phyloP scores from a whole-genome alignment of 2,329 filamentous ascomycete species.

The Emergomyces pasteurianus region DNA sequence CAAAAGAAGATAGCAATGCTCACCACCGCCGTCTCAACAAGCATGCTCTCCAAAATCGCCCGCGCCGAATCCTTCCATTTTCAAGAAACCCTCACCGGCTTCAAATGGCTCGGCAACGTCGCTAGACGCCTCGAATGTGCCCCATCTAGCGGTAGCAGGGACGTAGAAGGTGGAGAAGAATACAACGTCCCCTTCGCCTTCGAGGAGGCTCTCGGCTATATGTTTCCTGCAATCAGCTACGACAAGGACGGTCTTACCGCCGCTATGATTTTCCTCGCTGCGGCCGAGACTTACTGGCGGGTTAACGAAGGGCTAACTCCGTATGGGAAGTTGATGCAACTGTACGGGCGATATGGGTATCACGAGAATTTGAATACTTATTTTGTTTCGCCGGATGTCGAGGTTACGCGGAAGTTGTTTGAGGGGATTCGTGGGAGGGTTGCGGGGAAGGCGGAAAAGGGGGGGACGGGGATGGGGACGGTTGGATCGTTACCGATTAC shows the following conservation, averaged over 20 bases:
- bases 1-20: conserved; percentile 39
- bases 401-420: conserved; percentile 44
- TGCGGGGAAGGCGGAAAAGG: conserved; percentile 22
- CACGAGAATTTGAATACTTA: conserved; percentile 55
- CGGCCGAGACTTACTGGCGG: conserved; percentile 40
- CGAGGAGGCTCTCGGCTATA: conserved; percentile 56
- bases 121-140: conserved; percentile 39
- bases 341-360: conserved; percentile 47
- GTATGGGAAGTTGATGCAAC: conserved; percentile 43
- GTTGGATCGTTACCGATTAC: conserved; percentile 43
- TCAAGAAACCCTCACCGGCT: conserved; percentile 52
- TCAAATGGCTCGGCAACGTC: conserved; percentile 56
- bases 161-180: conserved; percentile 24
- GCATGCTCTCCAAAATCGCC: conserved; percentile 50
- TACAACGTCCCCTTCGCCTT: conserved; percentile 47
- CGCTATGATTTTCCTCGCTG: conserved; percentile 47
- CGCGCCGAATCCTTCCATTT: conserved; percentile 44
- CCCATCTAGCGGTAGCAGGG: neutral
- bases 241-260: conserved; percentile 55
- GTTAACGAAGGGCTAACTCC: conserved; percentile 41
- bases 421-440: conserved; percentile 38
- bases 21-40: conserved; percentile 51
- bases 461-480: conserved; percentile 2
- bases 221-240: conserved; percentile 50
- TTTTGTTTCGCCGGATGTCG: conserved; percentile 45